phyloP scores from a whole-genome alignment of 1,284 basidiomycete genomes.

The Trichosporon asahii region DNA sequence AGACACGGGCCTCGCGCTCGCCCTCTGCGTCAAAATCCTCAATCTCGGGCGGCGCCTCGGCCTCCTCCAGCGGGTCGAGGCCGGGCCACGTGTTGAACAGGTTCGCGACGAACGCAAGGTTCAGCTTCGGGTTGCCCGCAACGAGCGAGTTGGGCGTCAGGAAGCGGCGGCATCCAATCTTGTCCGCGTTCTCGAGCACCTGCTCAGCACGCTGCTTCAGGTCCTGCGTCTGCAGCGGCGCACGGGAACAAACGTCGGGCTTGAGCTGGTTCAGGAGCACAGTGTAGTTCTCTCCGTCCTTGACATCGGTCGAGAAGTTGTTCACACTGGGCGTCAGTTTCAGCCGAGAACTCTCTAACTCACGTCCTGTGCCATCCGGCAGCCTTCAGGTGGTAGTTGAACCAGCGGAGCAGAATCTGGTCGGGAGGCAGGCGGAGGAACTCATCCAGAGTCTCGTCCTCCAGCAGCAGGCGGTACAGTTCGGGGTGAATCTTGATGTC shows the following conservation, averaged over 20 bases:
- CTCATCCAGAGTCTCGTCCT: conserved; percentile 95
- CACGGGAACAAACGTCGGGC: conserved; percentile 86
- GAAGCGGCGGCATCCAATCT: conserved; percentile 93
- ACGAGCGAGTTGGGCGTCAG: conserved; percentile 87
- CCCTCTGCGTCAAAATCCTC: conserved; percentile 99
- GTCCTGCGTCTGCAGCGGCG: conserved; percentile 82
- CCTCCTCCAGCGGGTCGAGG: conserved; percentile 85
- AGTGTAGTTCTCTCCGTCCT: conserved; percentile 96
- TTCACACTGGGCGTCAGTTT: conserved; percentile 63
- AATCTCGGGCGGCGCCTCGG: conserved; percentile 66
- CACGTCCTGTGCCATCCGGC: conserved; percentile 85
- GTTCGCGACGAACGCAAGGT: conserved; percentile 97
- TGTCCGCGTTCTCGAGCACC: conserved; percentile 87
- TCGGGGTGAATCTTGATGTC: conserved; percentile 98
- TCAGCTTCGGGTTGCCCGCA: conserved; percentile 93
- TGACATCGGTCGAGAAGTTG: conserved; percentile 94
- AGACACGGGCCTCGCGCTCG: conserved; percentile 94
- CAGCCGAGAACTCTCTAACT: conserved; percentile 19
- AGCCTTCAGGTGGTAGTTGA: conserved; percentile 96
- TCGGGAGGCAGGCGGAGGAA: conserved; percentile 90
- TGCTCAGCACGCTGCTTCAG: conserved; percentile 80
- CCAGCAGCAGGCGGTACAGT: conserved; percentile 89
- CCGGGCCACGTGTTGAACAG: conserved; percentile 98
- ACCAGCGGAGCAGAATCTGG: conserved; percentile 94
- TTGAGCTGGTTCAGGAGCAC: conserved; percentile 92